Base-by-base conservation (phyloP, 306 rosid species). In the Sophora flavescens region DNA sequence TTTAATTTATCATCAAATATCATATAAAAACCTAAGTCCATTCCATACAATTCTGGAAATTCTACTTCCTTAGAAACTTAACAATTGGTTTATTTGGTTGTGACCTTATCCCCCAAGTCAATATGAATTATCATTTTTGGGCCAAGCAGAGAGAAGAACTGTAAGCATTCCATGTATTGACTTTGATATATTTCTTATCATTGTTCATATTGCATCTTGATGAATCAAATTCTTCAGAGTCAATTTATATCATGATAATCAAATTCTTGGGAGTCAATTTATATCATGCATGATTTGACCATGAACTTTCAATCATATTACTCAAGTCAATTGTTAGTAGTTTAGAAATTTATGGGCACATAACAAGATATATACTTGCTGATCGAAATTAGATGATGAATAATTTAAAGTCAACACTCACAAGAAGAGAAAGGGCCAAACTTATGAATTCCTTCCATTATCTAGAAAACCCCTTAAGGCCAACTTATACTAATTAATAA, bases 131-230 rank as follows among this genome's bases (percentile, higher is more conserved):
- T n/a, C n/a, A n/a, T n/a, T n/a, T n/a, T n/a, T n/a, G n/a, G n/a
- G n/a, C n/a, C n/a, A 22, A 22, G 22, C 22, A 22, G 1, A 22
- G 75, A 39, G 35, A 5, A 15, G 75, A 28, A 13, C 32, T 35
- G 22, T 22, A 41, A 61, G 78, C 41, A 62, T 58, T 66, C n/a
- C 39, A 22, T 28, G 36, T 42, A 16, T 14, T 42, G 57, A 36
- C 30, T 26, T 33, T 75, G 53, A 48, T 35, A 9, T 26, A 60
- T 52, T 44, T 63, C 32, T 14, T 13, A 51, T 36, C 13, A 63
- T 9, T 56, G 35, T 44, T 73, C 26, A 73, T 36, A 44, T 72
- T n/a, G n/a, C n/a, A n/a, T n/a, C n/a, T n/a, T n/a, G n/a, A n/a
- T n/a, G n/a, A n/a, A n/a, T n/a, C n/a, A n/a, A n/a, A n/a, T n/a